phyloP scores from a whole-genome alignment of 345 rosid species.

The Lagerstroemia speciosa region DNA sequence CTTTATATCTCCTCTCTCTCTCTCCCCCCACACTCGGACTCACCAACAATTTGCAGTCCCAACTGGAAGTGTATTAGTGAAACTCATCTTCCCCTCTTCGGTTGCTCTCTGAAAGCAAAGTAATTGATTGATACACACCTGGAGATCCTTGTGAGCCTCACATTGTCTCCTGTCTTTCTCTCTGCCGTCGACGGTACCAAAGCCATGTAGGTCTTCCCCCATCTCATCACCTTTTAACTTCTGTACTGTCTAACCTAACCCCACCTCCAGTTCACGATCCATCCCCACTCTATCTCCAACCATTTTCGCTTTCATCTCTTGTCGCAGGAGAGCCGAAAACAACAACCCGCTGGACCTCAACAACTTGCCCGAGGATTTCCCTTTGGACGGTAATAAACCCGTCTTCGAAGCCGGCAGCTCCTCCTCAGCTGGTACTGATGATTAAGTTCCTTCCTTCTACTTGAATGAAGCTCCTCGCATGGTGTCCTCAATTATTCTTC shows the following conservation, averaged over 20 bases:
- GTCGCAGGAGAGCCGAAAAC: constrained; percentile 67
- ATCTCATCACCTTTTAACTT: constrained; percentile 7
- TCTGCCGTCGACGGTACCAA: constrained; percentile 23
- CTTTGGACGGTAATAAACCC: constrained; percentile 46
- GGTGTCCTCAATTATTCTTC: not conserved
- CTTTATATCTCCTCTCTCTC: not conserved
- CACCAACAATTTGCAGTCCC: constrained; percentile 45
- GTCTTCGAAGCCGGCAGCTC: constrained; percentile 43
- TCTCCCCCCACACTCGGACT: constrained; percentile 11
- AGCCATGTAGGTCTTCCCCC: constrained; percentile 68
- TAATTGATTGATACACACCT: constrained; percentile 4
- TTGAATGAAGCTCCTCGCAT: not conserved
- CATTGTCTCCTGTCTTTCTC: constrained; percentile 14
- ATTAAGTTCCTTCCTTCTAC: not conserved
- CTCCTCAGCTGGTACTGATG: constrained; percentile 18
- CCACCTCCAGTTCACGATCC: not conserved
- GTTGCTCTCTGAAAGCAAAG: not conserved
- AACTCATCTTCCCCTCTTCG: constrained; percentile 27
- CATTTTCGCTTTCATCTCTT: constrained; percentile 7
- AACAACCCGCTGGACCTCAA: constrained; percentile 85
- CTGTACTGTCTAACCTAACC: constrained; percentile 6
- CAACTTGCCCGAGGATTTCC: constrained; percentile 81
- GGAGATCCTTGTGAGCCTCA: not conserved
- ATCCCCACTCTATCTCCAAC: constrained; percentile 1
- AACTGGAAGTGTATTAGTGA: constrained; percentile 35